Conservation (phyloP, 441 rosid species). For the Aleurites moluccanus region DNA sequence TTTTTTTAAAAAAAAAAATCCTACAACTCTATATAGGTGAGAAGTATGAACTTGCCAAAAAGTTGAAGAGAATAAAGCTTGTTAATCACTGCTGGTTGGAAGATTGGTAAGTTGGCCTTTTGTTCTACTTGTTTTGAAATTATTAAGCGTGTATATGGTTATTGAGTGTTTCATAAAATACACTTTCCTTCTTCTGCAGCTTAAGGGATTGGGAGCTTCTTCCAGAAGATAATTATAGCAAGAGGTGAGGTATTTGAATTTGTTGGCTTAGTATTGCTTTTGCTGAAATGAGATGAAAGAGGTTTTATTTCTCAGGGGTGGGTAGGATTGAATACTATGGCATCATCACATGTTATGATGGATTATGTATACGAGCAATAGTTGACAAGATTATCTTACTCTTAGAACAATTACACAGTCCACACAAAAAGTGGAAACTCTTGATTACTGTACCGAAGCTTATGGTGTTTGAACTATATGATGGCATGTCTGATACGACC, state of each 20-base stretch:
- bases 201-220: conserved; percentile 85
- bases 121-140: conserved; percentile 1
- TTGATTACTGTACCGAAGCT: not conserved
- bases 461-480: not conserved
- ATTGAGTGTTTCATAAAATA: not conserved
- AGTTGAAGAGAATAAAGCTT: conserved; percentile 70
- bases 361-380: not conserved
- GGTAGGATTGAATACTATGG: not conserved
- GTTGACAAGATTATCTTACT: not conserved
- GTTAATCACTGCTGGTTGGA: conserved; percentile 94
- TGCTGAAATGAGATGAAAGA: not conserved
- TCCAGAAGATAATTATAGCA: conserved; percentile 70
- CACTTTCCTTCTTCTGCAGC: conserved; percentile 38
- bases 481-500: not conserved
- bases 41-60: conserved; percentile 89
- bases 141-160: no score
- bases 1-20: not conserved
- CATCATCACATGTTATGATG: not conserved
- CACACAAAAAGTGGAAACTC: no score
- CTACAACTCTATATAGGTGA: conserved; percentile 54
- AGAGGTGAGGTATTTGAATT: conserved; percentile 51
- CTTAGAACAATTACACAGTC: not conserved
- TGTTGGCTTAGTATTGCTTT: not conserved
- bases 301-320: not conserved
- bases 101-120: conserved; percentile 58